Conservation (phyloP, 495 filamentous ascomycete genomes). For the Hypomontagnella submonticulosa region DNA sequence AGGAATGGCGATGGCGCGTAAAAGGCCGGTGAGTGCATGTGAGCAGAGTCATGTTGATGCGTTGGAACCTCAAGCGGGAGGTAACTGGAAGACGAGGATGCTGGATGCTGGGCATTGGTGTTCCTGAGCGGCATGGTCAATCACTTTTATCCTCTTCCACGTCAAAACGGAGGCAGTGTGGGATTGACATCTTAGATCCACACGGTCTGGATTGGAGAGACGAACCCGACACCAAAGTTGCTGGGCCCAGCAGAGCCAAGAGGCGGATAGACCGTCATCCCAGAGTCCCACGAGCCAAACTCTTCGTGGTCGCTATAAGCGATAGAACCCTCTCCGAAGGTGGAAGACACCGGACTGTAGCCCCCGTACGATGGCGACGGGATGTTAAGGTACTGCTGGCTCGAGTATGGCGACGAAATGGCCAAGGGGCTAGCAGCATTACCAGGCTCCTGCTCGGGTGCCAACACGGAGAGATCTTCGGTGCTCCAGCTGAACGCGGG, state of each 20-base stretch:
- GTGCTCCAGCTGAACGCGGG: slow-evolving; percentile 68
- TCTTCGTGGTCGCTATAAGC: slow-evolving; percentile 67
- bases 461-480: slow-evolving; percentile 60
- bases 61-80: slow-evolving; percentile 50
- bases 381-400: slow-evolving; percentile 65
- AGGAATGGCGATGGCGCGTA: slow-evolving; percentile 53
- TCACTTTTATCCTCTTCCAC: slow-evolving; percentile 53
- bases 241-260: slow-evolving; percentile 51
- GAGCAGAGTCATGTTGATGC: slow-evolving; percentile 34
- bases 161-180: slow-evolving; percentile 49
- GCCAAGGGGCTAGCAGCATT: slow-evolving; percentile 60
- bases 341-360: slow-evolving; percentile 66
- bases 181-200: slow-evolving; percentile 60
- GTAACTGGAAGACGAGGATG: slow-evolving; percentile 46
- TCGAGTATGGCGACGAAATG: slow-evolving; percentile 60
- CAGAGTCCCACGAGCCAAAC: slow-evolving; percentile 53
- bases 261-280: slow-evolving; percentile 52
- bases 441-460: slow-evolving; percentile 51
- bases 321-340: slow-evolving; percentile 62
- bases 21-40: slow-evolving; percentile 38
- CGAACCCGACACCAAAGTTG: slow-evolving; percentile 66
- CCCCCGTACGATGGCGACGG: slow-evolving; percentile 64
- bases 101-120: slow-evolving; percentile 50
- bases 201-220: slow-evolving; percentile 64
- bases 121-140: slow-evolving; percentile 63